Evolutionary conservation across 768 basidiomycete species (phyloP).

Genomic region (Gelatoporia subvermispora): DNA sequence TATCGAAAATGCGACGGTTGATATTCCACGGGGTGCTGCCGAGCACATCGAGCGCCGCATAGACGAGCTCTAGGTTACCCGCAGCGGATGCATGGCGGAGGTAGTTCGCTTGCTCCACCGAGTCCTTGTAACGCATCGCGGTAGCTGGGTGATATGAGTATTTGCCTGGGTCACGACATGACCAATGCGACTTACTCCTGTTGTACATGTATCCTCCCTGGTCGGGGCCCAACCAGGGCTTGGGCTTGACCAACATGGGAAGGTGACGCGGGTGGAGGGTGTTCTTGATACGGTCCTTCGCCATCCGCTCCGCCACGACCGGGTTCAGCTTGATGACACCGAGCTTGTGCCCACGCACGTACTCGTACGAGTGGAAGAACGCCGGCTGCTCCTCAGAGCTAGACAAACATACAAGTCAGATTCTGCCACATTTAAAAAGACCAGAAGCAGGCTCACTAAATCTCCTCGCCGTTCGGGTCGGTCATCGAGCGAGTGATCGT

Average conservation of each 20-base stretch:
- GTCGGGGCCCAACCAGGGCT: conserved; percentile 75
- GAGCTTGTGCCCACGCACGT: conserved; percentile 88
- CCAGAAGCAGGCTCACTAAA: conserved; percentile 54
- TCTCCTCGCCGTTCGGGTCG: conserved; percentile 55
- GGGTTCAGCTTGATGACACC: conserved; percentile 88
- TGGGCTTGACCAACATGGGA: conserved; percentile 91
- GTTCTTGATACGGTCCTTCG: conserved; percentile 63
- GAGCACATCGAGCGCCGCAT: conserved; percentile 85
- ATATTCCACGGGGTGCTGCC: conserved; percentile 88
- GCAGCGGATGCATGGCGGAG: conserved; percentile 66
- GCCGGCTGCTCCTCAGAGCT: conserved; percentile 83
- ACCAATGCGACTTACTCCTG: conserved; percentile 44
- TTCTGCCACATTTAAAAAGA: neutral
- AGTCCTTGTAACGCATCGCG: conserved; percentile 93
- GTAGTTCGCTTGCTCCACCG: conserved; percentile 75
- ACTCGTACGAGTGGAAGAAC: conserved; percentile 90
- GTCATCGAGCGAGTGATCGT: conserved; percentile 58
- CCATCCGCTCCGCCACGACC: conserved; percentile 69
- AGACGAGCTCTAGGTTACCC: conserved; percentile 80
- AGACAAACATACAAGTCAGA: conserved; percentile 7
- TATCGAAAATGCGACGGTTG: conserved; percentile 61
- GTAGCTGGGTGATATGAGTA: conserved; percentile 35
- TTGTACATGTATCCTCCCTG: conserved; percentile 84
- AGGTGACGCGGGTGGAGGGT: conserved; percentile 89
- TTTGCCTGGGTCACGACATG: neutral